Evolutionary conservation across 2,329 filamentous ascomycete species (phyloP).

Genomic region (Fusarium setosum): DNA sequence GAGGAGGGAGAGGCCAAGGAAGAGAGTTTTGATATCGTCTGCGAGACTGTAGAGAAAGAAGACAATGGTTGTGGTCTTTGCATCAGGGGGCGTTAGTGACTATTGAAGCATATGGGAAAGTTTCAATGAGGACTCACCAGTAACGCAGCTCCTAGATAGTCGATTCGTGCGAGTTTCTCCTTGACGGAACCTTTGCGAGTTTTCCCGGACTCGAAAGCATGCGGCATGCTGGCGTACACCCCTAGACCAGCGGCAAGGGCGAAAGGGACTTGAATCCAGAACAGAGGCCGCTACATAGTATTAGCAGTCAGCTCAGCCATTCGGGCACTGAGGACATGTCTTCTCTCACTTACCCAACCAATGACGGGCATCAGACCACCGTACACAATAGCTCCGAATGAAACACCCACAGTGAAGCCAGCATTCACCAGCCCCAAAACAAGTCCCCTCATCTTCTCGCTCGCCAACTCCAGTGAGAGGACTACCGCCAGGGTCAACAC

Average conservation of each 20-base stretch:
- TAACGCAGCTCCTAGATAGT: constrained; percentile 79
- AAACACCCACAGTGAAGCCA: constrained; percentile 77
- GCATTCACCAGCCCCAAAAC: constrained; percentile 81
- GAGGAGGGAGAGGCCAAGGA: constrained; percentile 69
- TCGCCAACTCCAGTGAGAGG: constrained; percentile 79
- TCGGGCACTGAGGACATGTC: not conserved
- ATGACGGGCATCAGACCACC: constrained; percentile 71
- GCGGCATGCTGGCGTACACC: constrained; percentile 75
- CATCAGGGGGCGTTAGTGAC: constrained; percentile 8
- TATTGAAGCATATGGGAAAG: not conserved
- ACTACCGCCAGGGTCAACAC: constrained; percentile 81
- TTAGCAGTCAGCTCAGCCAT: constrained; percentile 16
- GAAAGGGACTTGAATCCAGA: constrained; percentile 77
- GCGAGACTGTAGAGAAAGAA: constrained; percentile 80
- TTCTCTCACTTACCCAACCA: constrained; percentile 73
- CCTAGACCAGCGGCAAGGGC: constrained; percentile 69
- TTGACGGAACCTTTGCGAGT: constrained; percentile 46
- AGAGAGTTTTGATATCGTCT: constrained; percentile 67
- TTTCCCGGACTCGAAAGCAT: constrained; percentile 14
- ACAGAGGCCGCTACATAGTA: constrained; percentile 70
- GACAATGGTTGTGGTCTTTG: constrained; percentile 71
- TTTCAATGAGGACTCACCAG: constrained; percentile 60
- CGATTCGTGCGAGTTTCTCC: constrained; percentile 72
- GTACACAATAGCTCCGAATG: constrained; percentile 76
- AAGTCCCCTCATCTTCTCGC: constrained; percentile 74